Evolutionary conservation across 2,329 filamentous ascomycete species (phyloP), one percentile per base, ranked within the genome.

Genomic region (Fusarium protoensiforme): DNA sequence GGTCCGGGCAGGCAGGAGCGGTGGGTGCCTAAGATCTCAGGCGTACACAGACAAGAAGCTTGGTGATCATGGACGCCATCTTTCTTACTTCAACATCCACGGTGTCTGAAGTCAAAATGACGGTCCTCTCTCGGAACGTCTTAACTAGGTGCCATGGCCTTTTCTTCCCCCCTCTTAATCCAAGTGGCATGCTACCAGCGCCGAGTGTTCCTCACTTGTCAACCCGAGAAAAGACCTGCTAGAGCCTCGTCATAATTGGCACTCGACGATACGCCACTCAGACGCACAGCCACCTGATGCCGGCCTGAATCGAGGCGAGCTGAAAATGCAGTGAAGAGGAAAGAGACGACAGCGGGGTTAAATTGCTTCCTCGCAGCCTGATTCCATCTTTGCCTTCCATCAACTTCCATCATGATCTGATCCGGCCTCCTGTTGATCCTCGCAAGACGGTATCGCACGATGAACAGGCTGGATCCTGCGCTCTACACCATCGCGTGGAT

Each of bases 401-500:
- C 39, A 41, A 14, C 39, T 41, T 41, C n/a, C 39, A 41, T 22
- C n/a, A 20, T 20, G 10, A 22, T 41, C 11, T 14, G 38, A 20
- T 36, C 7, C 35, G 7, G 9, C 8, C 9, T 6, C 10, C 11
- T 22, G 39, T 14, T 43, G 13, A 43, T 16, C 20, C 13, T 43
- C 20, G 39, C 20, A 24, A 16, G 39, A 43, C 39, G 11, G n/a
- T n/a, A n/a, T n/a, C n/a, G 11, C 31, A 22, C 13, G 4, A 73
- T 71, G 64, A 7, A 27, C 13, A 39, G 66, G 38, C 43, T 78
- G 0, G 61, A 77, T 22, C 74, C 71, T 2, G 9, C 11, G 1
- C 5, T 54, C 7, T 84, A 84, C 33, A 79, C 76, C 0, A 75
- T 84, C 1, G 80, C 75, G 64, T 84, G 81, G 82, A 79, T 85